Conservation (phyloP, 2,329 filamentous ascomycete genomes). For the Talaromyces funiculosus region DNA sequence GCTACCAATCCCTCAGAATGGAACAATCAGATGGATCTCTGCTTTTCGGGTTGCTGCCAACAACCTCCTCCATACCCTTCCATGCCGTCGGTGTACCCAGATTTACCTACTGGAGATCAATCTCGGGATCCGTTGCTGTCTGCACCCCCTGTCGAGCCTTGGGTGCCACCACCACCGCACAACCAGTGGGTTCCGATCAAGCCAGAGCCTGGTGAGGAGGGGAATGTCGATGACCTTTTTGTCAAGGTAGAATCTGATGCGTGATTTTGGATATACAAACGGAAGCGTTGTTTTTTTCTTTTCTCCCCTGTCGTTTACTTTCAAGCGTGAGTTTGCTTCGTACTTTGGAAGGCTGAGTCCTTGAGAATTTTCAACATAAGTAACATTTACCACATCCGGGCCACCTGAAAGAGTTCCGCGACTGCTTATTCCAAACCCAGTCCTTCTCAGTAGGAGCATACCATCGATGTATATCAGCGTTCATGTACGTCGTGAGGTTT, state of each 20-base stretch:
- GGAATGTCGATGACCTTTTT: slow-evolving; percentile 14
- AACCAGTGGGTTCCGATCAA: slow-evolving; percentile 24
- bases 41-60: slow-evolving; percentile 11
- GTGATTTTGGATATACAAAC: neutral
- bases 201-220: slow-evolving; percentile 18
- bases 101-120: neutral
- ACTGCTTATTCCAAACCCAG: neutral
- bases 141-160: neutral
- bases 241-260: slow-evolving; percentile 22
- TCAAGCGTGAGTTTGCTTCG: too few species aligned
- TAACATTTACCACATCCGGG: neutral
- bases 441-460: neutral
- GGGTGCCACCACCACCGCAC: slow-evolving; percentile 9
- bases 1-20: neutral
- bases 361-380: neutral
- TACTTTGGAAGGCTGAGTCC: neutral
- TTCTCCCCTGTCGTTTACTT: neutral
- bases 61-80: neutral
- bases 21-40: neutral
- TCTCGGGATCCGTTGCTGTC: neutral
- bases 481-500: neutral
- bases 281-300: neutral
- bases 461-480: too few species aligned
- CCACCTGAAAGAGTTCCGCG: neutral
- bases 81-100: slow-evolving; percentile 1